Conservation (phyloP, 208 protist genomes). For the Herpetomonas samuelpessoai region DNA sequence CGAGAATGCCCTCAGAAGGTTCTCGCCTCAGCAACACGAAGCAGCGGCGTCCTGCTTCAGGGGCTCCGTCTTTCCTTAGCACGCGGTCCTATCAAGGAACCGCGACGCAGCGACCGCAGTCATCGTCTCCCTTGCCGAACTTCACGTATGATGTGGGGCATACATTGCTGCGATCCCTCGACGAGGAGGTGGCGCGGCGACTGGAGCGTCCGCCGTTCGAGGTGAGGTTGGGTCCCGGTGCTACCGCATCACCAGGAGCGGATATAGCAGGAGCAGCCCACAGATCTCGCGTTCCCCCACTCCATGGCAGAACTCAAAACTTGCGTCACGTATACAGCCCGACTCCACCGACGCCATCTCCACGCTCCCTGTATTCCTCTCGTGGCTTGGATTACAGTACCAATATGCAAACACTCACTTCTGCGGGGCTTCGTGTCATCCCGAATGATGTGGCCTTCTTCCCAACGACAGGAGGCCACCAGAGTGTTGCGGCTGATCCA, state of each 20-base stretch:
- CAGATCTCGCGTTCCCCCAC: too few species aligned
- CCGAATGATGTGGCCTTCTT: neutral
- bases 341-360: neutral
- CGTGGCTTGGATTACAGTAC: too few species aligned
- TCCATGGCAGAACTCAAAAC: too few species aligned
- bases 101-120: neutral
- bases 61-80: neutral
- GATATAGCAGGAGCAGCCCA: too few species aligned
- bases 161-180: neutral
- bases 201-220: neutral
- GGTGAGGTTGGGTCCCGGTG: neutral
- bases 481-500: too few species aligned
- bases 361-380: neutral
- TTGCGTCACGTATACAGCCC: neutral
- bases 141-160: neutral
- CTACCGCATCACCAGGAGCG: too few species aligned
- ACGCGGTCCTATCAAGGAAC: neutral
- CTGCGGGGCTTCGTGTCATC: neutral
- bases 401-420: too few species aligned
- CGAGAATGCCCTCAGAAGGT: neutral
- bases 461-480: too few species aligned
- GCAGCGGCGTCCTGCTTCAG: neutral
- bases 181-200: neutral
- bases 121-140: neutral
- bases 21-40: too few species aligned